Conservation (phyloP, 2,329 filamentous ascomycete species). For the Ustulina deusta region DNA sequence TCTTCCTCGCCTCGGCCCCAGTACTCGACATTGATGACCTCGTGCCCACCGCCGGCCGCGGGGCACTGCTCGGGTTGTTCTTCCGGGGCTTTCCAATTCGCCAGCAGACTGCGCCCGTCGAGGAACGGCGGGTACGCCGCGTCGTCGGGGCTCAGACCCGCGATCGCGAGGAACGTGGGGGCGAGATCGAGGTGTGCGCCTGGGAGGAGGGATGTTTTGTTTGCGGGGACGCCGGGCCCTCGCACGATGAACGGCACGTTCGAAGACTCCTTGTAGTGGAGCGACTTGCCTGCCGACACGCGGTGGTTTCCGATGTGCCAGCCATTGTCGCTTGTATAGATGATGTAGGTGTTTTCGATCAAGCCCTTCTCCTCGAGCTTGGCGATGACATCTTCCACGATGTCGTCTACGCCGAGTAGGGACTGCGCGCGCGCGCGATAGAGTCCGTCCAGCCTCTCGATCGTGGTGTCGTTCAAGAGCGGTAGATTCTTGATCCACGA, state of each 20-base stretch:
- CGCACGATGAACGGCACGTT: slow-evolving; percentile 39
- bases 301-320: slow-evolving; percentile 38
- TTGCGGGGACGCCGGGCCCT: slow-evolving; percentile 33
- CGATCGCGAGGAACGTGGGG: slow-evolving; percentile 38
- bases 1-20: slow-evolving; percentile 37
- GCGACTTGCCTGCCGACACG: slow-evolving; percentile 32
- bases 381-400: slow-evolving; percentile 50
- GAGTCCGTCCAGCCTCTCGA: slow-evolving; percentile 24
- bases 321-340: slow-evolving; percentile 38
- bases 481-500: slow-evolving; percentile 27
- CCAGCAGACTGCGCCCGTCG: slow-evolving; percentile 36
- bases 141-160: slow-evolving; percentile 15
- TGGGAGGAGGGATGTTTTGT: slow-evolving; percentile 27
- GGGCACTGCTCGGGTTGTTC: slow-evolving; percentile 15
- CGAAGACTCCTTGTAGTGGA: slow-evolving; percentile 30
- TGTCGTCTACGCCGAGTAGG: slow-evolving; percentile 51
- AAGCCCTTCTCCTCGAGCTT: slow-evolving; percentile 45
- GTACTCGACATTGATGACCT: slow-evolving; percentile 38
- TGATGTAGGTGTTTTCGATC: slow-evolving; percentile 36
- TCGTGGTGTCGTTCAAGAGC: slow-evolving; percentile 25
- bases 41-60: slow-evolving; percentile 25
- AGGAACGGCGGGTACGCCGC: slow-evolving; percentile 29
- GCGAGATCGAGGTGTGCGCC: slow-evolving; percentile 37
- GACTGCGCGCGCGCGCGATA: slow-evolving; percentile 41
- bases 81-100: slow-evolving; percentile 30